Base-by-base conservation (phyloP, 805 yeast species). In the Pichia paraexigua region DNA sequence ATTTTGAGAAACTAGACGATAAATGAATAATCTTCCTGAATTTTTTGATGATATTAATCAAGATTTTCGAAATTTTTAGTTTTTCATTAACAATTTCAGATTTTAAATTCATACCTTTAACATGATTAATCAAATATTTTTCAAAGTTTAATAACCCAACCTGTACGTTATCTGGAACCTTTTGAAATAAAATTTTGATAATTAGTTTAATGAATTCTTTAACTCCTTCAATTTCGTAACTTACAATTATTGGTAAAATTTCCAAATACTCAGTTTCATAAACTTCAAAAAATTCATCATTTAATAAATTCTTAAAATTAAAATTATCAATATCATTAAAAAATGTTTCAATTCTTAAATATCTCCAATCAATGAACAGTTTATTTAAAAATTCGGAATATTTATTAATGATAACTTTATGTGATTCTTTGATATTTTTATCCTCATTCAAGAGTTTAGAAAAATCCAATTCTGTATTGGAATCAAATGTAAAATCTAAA, bases 171-270 rank as follows among this genome's bases (percentile, higher is more conserved):
- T 68, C 68, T 2, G 90, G 87, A 6, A 84, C 74, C n/a, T 67
- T 70, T 54, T 80, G 85, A 41, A 82, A 66, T 17, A 80, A 79
- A 51, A 85, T 67, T 27, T 82, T 83, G 5, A 83, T 75, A 55
- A 88, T 66, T 76, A 83, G 75, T 56, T 77, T 78, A 22, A 83
- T 71, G 62, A 76, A 67, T 4, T 72, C 61, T 42, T 70, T 70
- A 66, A 83, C 86, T 67, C 83, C 75, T n/a, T 77, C 69, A 53
- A 75, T 60, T 63, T 89, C 96, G 62, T 89, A 85, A 45, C 76
- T 69, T 32, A 73, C 59, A n/a, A 85, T 74, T 95, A 96, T 88
- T 17, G 74, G 41, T 32, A 37, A 21, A 17, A 53, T 40, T 15
- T 45, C 41, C 8, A 30, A 15, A 9, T 41, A 46, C 18, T 55